Evolutionary conservation across 495 filamentous ascomycete genomes (phyloP).

Genomic region (Tetracladium setigerum): DNA sequence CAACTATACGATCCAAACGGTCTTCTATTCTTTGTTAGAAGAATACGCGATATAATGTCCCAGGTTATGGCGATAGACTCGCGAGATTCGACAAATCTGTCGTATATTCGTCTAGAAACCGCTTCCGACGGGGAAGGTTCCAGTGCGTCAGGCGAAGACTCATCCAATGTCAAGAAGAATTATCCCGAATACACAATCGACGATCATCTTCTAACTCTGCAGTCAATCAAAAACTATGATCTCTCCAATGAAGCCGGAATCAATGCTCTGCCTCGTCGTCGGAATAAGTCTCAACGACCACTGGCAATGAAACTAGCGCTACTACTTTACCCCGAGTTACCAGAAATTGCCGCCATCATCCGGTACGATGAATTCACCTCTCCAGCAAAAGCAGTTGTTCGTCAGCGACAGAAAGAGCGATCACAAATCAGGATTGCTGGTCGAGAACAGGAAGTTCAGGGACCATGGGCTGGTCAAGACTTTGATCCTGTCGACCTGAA

Average conservation of each 20-base stretch:
- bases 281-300: constrained; percentile 4
- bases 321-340: background rate
- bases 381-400: constrained; percentile 1
- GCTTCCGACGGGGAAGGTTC: too few relatives aligned
- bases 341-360: constrained; percentile 6
- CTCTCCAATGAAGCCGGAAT: constrained; percentile 3
- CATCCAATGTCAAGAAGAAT: too few relatives aligned
- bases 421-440: background rate
- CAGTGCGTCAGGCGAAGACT: too few relatives aligned
- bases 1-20: too few relatives aligned
- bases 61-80: too few relatives aligned
- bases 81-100: too few relatives aligned
- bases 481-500: constrained; percentile 8
- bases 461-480: constrained; percentile 7
- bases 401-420: background rate
- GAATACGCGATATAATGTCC: too few relatives aligned
- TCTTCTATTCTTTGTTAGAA: too few relatives aligned
- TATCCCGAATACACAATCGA: background rate
- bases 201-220: background rate
- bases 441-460: background rate
- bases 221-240: background rate
- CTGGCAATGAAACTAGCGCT: background rate
- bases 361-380: background rate
- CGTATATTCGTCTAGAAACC: too few relatives aligned
- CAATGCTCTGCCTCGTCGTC: constrained; percentile 2